Percentiles rank a stretch among this genome's conserved stretches.
phyloP scores from a whole-genome alignment of 164 flowering plant genomes.

The Macadamia integrifolia region DNA sequence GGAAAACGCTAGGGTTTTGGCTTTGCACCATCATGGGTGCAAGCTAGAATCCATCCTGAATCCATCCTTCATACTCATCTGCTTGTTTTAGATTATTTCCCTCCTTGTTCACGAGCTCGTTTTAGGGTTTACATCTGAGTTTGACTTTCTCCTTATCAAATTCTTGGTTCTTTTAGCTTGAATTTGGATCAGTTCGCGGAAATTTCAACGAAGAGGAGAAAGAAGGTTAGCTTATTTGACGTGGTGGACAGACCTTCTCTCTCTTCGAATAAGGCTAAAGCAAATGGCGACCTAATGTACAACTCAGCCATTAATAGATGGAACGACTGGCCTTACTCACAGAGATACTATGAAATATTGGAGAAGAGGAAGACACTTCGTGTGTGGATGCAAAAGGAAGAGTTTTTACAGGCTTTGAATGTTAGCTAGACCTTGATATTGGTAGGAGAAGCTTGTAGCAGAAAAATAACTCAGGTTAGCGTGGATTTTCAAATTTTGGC shows the following conservation, averaged over 20 bases:
- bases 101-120: neutral
- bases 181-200: constrained; percentile 2
- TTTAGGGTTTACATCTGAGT: neutral
- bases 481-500: no score
- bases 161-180: neutral
- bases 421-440: constrained; percentile 62
- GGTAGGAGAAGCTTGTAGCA: constrained; percentile 97
- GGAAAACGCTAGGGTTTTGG: no score
- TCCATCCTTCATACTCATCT: no score
- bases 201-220: constrained; percentile 90
- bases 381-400: constrained; percentile 95
- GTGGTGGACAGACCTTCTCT: no score
- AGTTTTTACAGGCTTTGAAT: constrained; percentile 59
- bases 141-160: neutral
- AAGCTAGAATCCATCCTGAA: no score
- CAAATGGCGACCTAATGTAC: no score
- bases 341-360: constrained; percentile 66
- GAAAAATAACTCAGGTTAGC: constrained; percentile 96
- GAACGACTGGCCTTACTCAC: constrained; percentile 73
- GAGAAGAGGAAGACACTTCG: constrained; percentile 89
- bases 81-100: no score
- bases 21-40: no score
- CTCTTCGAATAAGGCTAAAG: no score
- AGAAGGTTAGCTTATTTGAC: constrained; percentile 94
- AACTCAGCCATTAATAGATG: constrained; percentile 40